A percentile compares a stretch with the other conserved stretches of the same genome.
phyloP scores from a whole-genome alignment of 2,329 filamentous ascomycete species.

The Colletotrichum sp. region DNA sequence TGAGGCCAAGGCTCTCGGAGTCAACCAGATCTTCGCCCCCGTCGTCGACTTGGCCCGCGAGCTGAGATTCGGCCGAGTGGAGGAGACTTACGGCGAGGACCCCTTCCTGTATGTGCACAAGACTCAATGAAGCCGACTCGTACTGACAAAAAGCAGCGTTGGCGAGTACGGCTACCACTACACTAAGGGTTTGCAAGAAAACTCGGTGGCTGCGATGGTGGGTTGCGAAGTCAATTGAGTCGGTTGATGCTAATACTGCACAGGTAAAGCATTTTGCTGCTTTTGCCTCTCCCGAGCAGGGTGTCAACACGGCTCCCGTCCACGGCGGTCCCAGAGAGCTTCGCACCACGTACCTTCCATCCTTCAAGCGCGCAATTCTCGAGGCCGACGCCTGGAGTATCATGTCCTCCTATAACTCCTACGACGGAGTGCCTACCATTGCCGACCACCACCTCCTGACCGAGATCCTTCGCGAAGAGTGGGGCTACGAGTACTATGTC shows the following conservation, averaged over 20 bases:
- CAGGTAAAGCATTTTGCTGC: conserved; percentile 74
- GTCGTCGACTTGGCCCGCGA: conserved; percentile 75
- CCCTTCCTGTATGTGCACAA: conserved; percentile 53
- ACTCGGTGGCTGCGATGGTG: too few species aligned
- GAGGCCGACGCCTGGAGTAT: conserved; percentile 71
- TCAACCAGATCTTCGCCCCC: conserved; percentile 77
- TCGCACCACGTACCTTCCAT: conserved; percentile 59
- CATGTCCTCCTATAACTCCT: conserved; percentile 79
- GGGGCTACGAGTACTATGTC: conserved; percentile 75
- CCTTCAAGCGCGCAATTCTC: conserved; percentile 74
- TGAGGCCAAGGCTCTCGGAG: conserved; percentile 70
- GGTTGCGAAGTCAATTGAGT: too few species aligned
- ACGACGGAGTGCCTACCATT: conserved; percentile 74
- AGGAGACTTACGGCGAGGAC: conserved; percentile 77
- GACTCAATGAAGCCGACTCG: too few species aligned
- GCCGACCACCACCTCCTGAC: conserved; percentile 70
- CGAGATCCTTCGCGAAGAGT: conserved; percentile 72
- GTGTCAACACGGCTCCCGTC: conserved; percentile 69
- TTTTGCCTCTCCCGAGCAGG: conserved; percentile 73
- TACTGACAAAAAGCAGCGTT: conserved; percentile 35
- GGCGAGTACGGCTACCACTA: conserved; percentile 70
- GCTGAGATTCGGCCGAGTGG: conserved; percentile 73
- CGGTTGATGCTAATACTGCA: too few species aligned
- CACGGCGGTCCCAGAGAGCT: conserved; percentile 60
- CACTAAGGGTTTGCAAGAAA: conserved; percentile 46